Evolutionary conservation across 345 rosid species (phyloP).

Genomic region (Lumnitzera littorea): DNA sequence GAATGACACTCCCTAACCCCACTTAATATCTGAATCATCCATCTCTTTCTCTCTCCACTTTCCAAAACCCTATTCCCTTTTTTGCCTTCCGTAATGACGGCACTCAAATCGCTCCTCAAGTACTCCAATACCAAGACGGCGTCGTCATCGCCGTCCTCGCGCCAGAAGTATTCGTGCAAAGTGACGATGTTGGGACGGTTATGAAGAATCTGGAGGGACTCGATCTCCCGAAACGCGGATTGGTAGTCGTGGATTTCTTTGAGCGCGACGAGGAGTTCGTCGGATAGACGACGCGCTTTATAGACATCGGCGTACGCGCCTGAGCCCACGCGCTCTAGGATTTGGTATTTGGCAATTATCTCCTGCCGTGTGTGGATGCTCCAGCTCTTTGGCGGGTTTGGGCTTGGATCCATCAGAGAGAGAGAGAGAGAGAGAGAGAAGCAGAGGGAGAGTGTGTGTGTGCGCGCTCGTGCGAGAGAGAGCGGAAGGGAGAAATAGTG

Average conservation of each 20-base stretch:
- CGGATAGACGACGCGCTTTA: constrained; percentile 71
- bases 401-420: not conserved
- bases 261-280: constrained; percentile 64
- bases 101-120: constrained; percentile 60
- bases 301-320: constrained; percentile 94
- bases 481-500: too few species aligned
- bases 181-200: constrained; percentile 67
- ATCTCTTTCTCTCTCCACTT: constrained; percentile 66
- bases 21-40: constrained; percentile 84
- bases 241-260: constrained; percentile 97
- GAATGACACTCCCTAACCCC: constrained; percentile 78
- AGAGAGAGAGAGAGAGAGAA: not conserved
- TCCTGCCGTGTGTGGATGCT: constrained; percentile 90
- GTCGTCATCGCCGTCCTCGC: constrained; percentile 97
- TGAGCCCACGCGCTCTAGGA: constrained; percentile 80
- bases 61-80: constrained; percentile 27
- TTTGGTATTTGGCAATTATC: constrained; percentile 74
- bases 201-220: constrained; percentile 65
- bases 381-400: constrained; percentile 68
- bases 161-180: constrained; percentile 86
- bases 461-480: too few species aligned
- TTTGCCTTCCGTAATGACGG: constrained; percentile 54
- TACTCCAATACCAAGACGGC: constrained; percentile 91
- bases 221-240: constrained; percentile 88
- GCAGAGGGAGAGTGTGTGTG: not conserved